Base-by-base conservation (phyloP, 495 filamentous ascomycete genomes). In the Ramalina intermedia region DNA sequence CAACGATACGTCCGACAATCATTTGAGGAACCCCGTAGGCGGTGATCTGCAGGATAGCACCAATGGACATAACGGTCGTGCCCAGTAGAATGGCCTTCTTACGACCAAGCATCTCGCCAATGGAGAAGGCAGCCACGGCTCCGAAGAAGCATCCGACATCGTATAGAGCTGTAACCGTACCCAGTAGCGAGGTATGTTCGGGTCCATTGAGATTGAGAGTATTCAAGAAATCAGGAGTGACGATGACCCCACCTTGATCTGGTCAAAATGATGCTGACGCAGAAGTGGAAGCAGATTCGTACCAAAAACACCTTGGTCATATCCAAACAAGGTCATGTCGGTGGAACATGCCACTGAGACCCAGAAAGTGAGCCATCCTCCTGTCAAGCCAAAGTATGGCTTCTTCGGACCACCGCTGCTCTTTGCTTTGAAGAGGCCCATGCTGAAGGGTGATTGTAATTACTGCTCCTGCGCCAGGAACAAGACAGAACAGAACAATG, bases 111-210 rank as follows among this genome's bases (percentile, higher is more conserved):
- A 56, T 55, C 47, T 80, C 78, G 20, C 81, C 80, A 43, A 80
- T 62, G 54, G 68, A 72, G 48, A 80, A 73, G 5, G 76, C 74
- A 0, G 66, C 67, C n/a, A 53, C 38, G 11, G 50, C 50, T n/a
- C 45, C 44, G 43, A 54, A 46, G 29, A 50, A 49, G 40, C 35
- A 54, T n/a, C 48, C 39, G 51, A 83, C 62, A 42, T 80, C 76
- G 64, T 82, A 83, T 17, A 82, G 68, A 5, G 79, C 76, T 8
- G 77, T 80, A n/a, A 78, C 69, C 0, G 77, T 82, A 3, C 71
- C 74, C 6, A 76, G 64, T 4, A 69, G 51, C 17, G 63, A 68
- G 1, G 68, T 73, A 43, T 71, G 70, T 12, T 64, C 64, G 17
- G 67, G 63, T 1, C 70, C 72, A 7, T 66, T 59, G 13, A 79